Evolutionary conservation across 768 basidiomycete genomes (phyloP).

Genomic region (Boletus subcaerulescens): DNA sequence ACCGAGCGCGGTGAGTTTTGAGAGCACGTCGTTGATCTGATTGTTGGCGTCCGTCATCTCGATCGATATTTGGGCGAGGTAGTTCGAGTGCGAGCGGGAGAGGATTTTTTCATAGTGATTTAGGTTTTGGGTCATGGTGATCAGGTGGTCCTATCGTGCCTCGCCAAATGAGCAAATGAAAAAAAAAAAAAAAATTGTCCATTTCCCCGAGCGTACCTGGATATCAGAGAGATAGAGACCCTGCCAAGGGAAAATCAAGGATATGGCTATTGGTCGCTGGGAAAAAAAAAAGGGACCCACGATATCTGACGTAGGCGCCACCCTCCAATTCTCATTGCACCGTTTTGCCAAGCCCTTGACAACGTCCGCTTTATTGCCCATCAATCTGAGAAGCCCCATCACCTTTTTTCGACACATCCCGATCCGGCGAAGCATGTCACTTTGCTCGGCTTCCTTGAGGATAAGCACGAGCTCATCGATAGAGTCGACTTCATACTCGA

Average conservation of each 20-base stretch:
- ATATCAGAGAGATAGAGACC: slow-evolving; percentile 95
- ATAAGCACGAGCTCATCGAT: slow-evolving; percentile 98
- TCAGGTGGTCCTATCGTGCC: slow-evolving; percentile 75
- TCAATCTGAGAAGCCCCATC: slow-evolving; percentile 92
- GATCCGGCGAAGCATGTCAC: slow-evolving; percentile 95
- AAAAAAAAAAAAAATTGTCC: too few species aligned
- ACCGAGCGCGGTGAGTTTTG: slow-evolving; percentile 95
- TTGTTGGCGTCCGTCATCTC: slow-evolving; percentile 99
- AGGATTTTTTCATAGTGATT: slow-evolving; percentile 99
- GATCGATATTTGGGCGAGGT: slow-evolving; percentile 98
- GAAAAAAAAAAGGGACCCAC: slow-evolving; percentile 40
- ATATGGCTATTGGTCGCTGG: neutral
- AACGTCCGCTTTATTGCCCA: slow-evolving; percentile 99
- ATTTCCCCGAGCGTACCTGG: slow-evolving; percentile 46
- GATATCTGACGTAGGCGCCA: slow-evolving; percentile 97
- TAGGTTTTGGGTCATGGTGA: slow-evolving; percentile 99
- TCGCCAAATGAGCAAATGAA: neutral
- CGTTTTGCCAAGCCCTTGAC: slow-evolving; percentile 98
- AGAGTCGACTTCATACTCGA: slow-evolving; percentile 99
- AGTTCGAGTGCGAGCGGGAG: slow-evolving; percentile 97
- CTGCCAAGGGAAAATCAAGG: slow-evolving; percentile 36
- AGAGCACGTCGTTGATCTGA: slow-evolving; percentile 98
- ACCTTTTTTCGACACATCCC: slow-evolving; percentile 99
- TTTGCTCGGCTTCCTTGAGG: slow-evolving; percentile 70
- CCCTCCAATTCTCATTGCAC: slow-evolving; percentile 98